phyloP scores from a whole-genome alignment of 2,329 filamentous ascomycete species.

The Phaeosphaeriaceae sp. region DNA sequence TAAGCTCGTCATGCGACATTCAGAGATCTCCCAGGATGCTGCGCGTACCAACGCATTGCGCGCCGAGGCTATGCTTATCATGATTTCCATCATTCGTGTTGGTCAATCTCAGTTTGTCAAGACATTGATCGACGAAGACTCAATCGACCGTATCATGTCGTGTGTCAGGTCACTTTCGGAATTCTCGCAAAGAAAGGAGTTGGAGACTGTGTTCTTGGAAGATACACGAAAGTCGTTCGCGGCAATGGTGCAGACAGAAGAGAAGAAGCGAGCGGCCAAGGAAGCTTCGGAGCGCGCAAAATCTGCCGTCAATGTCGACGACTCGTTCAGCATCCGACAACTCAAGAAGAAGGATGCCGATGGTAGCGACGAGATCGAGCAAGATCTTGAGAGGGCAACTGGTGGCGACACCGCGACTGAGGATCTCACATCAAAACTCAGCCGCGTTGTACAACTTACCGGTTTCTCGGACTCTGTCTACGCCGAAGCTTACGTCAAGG shows the following conservation, averaged over 20 bases:
- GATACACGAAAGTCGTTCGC: conserved; percentile 96
- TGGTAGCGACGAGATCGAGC: conserved; percentile 82
- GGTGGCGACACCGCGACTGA: conserved; percentile 86
- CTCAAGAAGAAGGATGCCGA: conserved; percentile 86
- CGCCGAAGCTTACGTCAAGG: conserved; percentile 96
- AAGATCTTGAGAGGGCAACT: conserved; percentile 92
- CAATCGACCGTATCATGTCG: conserved; percentile 97
- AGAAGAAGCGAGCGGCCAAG: conserved; percentile 96
- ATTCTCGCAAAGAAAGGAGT: conserved; percentile 86
- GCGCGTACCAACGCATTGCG: conserved; percentile 92
- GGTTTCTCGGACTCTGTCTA: conserved; percentile 99
- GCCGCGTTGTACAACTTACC: conserved; percentile 93
- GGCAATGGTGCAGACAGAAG: conserved; percentile 95
- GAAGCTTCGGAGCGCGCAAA: conserved; percentile 93
- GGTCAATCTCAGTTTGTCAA: conserved; percentile 99
- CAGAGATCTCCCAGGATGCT: conserved; percentile 85
- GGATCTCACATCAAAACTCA: conserved; percentile 91
- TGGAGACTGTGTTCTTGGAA: conserved; percentile 91
- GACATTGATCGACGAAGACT: conserved; percentile 95
- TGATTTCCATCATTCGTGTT: conserved; percentile 98
- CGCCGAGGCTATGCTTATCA: conserved; percentile 98
- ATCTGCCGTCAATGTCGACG: conserved; percentile 92
- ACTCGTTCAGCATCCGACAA: conserved; percentile 91
- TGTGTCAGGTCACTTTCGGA: conserved; percentile 92
- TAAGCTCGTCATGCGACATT: conserved; percentile 97